These are phyloP conservation scores for Termitomyces sp. DNA, from an alignment of 768 basidiomycete genomes.

Conservation along the genomic window DNA sequence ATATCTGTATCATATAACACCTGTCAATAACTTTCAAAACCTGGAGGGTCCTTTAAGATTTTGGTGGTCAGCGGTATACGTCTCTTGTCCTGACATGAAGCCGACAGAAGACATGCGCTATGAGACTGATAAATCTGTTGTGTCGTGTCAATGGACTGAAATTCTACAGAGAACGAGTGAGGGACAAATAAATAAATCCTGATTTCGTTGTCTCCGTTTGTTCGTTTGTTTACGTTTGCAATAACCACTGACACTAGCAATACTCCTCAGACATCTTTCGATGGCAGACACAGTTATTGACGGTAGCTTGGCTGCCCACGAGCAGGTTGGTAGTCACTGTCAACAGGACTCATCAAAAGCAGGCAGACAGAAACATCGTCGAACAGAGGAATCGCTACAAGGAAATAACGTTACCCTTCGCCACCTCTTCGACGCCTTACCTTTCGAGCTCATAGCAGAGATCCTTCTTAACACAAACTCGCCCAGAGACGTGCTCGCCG, in stretches of 20 bases:
- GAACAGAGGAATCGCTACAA: background rate
- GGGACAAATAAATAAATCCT: too few species aligned
- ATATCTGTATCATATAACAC: too few species aligned
- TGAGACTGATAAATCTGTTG: background rate
- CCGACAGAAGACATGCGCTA: background rate
- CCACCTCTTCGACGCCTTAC: constrained; percentile 27
- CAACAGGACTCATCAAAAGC: background rate
- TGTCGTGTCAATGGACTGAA: background rate
- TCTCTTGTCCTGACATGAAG: background rate
- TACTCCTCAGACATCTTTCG: background rate
- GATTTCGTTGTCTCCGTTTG: too few species aligned
- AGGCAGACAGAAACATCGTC: background rate
- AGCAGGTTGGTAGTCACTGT: background rate
- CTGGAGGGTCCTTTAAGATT: too few species aligned
- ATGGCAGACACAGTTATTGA: background rate
- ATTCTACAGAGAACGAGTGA: background rate
- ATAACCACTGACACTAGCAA: too few species aligned
- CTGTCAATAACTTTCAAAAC: too few species aligned
- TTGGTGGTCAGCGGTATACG: too few species aligned
- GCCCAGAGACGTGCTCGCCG: constrained; percentile 50
- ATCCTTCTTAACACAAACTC: constrained; percentile 49
- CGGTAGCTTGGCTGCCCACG: background rate
- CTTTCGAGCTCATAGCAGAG: constrained; percentile 61
- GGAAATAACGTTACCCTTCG: background rate
- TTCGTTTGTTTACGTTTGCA: background rate